Conservation (phyloP, 441 rosid species). For the Aleurites moluccanus region DNA sequence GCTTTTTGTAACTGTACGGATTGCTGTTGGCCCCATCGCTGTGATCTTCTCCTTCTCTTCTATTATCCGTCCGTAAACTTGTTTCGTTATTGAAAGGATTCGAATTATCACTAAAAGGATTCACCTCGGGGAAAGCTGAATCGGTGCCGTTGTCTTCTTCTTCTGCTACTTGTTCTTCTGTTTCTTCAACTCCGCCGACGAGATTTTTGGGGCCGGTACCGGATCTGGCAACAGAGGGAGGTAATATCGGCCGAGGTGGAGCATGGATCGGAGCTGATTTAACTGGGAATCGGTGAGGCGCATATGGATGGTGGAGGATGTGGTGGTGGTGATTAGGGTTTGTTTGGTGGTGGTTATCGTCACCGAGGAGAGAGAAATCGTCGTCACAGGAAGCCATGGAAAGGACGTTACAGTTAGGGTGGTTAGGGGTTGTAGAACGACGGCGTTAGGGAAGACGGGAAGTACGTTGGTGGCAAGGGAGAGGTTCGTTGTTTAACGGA, state of each 20-base stretch:
- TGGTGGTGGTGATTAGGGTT: conserved; percentile 42
- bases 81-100: conserved; percentile 35
- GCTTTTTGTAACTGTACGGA: conserved; percentile 44
- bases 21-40: conserved; percentile 15
- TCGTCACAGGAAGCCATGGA: conserved; percentile 61
- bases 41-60: conserved; percentile 47
- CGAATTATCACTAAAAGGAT: conserved; percentile 38
- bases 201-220: conserved; percentile 6
- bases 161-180: conserved; percentile 33
- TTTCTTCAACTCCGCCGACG: conserved; percentile 22
- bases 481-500: conserved; percentile 40
- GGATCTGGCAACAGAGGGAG: conserved; percentile 26
- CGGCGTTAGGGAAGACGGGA: conserved; percentile 41
- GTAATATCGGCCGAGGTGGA: conserved; percentile 40
- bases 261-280: conserved; percentile 27
- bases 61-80: conserved; percentile 46
- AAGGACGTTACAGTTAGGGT: conserved; percentile 47
- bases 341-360: conserved; percentile 43
- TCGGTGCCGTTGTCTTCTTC: conserved; percentile 47
- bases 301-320: conserved; percentile 37
- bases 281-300: conserved; percentile 40
- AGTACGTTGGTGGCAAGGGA: conserved; percentile 16
- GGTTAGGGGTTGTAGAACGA: conserved; percentile 33
- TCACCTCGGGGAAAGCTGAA: conserved; percentile 49
- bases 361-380: conserved; percentile 65